These are phyloP conservation scores for Leccinum incarnatum DNA, from an alignment of 768 basidiomycete species.

Conservation along the genomic window DNA sequence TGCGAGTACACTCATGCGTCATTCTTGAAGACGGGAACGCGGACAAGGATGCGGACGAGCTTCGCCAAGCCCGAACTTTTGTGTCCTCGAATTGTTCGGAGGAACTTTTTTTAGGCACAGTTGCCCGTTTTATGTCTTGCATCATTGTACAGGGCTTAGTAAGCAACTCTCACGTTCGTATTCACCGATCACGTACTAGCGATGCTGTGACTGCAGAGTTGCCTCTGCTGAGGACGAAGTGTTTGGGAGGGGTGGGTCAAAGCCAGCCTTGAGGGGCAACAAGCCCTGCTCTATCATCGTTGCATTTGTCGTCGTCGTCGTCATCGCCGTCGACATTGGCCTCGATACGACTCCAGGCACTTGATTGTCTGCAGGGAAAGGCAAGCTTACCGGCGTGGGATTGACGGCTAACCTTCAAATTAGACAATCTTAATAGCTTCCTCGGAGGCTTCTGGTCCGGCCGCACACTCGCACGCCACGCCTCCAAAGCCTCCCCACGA, in stretches of 20 bases:
- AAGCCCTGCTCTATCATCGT: conserved; percentile 21
- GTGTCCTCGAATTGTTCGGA: no score
- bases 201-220: conserved; percentile 51
- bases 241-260: conserved; percentile 5
- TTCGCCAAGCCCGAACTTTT: conserved; percentile 69
- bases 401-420: no score
- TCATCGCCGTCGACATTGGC: conserved; percentile 50
- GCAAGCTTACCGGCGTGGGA: not conserved
- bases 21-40: conserved; percentile 91
- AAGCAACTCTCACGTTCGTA: no score
- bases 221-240: conserved; percentile 35
- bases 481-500: no score
- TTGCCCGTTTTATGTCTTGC: no score
- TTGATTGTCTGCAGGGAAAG: conserved; percentile 21
- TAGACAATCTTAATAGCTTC: no score
- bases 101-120: no score
- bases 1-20: conserved; percentile 38
- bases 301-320: conserved; percentile 34
- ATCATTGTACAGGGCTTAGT: no score
- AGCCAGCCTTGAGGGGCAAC: conserved; percentile 37
- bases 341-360: conserved; percentile 6
- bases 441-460: no score
- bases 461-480: no score
- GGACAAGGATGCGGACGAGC: conserved; percentile 84
- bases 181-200: no score